Percentiles rank a stretch among this genome's conserved stretches.
Conservation (phyloP, 352 stramenopile genomes). For the Phytophthora melonis region DNA sequence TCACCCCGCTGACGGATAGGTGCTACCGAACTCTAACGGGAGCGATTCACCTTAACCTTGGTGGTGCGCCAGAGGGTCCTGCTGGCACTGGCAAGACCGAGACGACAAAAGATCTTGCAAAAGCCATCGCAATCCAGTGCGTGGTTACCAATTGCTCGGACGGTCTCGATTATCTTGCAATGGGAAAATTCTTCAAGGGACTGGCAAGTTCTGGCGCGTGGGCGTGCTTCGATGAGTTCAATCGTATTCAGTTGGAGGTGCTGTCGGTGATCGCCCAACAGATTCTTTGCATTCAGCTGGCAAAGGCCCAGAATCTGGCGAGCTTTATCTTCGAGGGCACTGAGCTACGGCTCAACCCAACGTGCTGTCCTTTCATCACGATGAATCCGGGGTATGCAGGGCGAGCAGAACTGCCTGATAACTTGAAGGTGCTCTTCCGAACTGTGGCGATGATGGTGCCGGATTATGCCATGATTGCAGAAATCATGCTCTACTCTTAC, state of each 20-base stretch:
- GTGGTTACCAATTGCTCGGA: slow-evolving; percentile 94
- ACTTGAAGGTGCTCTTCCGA: slow-evolving; percentile 94
- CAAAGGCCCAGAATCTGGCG: slow-evolving; percentile 77
- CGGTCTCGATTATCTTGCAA: slow-evolving; percentile 92
- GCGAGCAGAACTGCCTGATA: slow-evolving; percentile 91
- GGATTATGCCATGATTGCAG: slow-evolving; percentile 94
- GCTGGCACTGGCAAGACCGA: slow-evolving; percentile 94
- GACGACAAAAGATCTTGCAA: slow-evolving; percentile 93
- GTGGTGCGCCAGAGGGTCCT: slow-evolving; percentile 90
- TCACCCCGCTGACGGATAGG: slow-evolving; percentile 92
- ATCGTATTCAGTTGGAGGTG: slow-evolving; percentile 94
- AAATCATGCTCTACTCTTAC: slow-evolving; percentile 96
- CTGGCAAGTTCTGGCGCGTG: slow-evolving; percentile 91
- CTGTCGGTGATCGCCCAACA: slow-evolving; percentile 94
- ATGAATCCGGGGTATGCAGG: slow-evolving; percentile 94
- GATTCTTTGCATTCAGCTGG: slow-evolving; percentile 92
- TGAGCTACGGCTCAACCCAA: slow-evolving; percentile 89
- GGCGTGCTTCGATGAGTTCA: slow-evolving; percentile 95
- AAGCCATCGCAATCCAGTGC: slow-evolving; percentile 94
- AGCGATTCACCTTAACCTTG: slow-evolving; percentile 92
- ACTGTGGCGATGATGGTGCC: slow-evolving; percentile 96
- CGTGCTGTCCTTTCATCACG: slow-evolving; percentile 94
- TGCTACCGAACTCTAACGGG: slow-evolving; percentile 94
- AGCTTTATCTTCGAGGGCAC: slow-evolving; percentile 94
- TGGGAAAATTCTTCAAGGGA: slow-evolving; percentile 96